Conservation (phyloP, 2,329 filamentous ascomycete genomes). For the Penicillium nordicum region DNA sequence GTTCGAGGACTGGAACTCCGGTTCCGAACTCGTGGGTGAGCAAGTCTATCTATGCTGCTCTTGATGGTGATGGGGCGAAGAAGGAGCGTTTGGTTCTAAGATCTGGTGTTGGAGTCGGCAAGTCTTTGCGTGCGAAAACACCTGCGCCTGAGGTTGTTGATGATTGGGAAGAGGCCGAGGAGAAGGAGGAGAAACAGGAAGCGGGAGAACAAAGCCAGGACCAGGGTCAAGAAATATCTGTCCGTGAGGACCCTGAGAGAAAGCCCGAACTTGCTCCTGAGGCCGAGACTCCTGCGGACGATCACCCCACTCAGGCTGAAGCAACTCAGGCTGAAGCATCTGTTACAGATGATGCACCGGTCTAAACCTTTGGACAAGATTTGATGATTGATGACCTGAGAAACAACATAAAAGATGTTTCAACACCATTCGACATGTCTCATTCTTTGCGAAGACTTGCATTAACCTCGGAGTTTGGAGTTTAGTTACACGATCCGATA, state of each 20-base stretch:
- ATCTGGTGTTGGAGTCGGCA: slow-evolving; percentile 34
- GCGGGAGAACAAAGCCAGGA: slow-evolving; percentile 25
- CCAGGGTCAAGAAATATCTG: slow-evolving; percentile 13
- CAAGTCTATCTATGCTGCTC: slow-evolving; percentile 33
- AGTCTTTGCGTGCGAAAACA: slow-evolving; percentile 24
- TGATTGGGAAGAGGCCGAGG: slow-evolving; percentile 47
- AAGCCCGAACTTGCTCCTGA: background rate
- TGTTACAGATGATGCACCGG: background rate
- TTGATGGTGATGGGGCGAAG: slow-evolving; percentile 26
- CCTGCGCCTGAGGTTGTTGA: slow-evolving; percentile 39
- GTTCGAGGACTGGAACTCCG: slow-evolving; percentile 24
- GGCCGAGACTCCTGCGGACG: background rate
- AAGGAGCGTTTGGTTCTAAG: slow-evolving; percentile 37
- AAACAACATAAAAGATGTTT: background rate
- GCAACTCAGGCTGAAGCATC: background rate
- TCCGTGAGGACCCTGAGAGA: slow-evolving; percentile 3
- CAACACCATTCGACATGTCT: background rate
- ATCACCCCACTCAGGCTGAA: background rate
- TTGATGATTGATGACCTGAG: slow-evolving; percentile 5
- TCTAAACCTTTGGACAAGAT: background rate
- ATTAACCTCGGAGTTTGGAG: background rate
- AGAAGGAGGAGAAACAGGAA: slow-evolving; percentile 45
- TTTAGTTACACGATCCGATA: background rate
- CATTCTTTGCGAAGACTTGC: background rate
- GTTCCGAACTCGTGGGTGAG: slow-evolving; percentile 20